These are phyloP conservation scores for Ogataea dorogensis DNA, from an alignment of 805 yeast species.

Conservation along the genomic window DNA sequence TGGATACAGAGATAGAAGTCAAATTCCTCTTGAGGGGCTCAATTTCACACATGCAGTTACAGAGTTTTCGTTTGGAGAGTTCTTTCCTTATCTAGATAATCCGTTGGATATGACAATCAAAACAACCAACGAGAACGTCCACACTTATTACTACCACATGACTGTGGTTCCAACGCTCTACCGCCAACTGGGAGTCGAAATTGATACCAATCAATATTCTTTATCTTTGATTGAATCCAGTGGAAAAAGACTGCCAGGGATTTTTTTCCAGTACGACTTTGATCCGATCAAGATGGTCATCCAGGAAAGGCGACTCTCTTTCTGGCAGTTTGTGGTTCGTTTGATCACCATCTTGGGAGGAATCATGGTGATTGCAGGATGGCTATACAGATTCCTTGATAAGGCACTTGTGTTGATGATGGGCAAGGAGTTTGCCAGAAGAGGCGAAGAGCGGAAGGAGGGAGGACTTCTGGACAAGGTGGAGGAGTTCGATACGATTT, in stretches of 20 bases:
- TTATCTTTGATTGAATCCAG: slow-evolving; percentile 43
- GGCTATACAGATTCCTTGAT: slow-evolving; percentile 60
- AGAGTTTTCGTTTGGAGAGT: slow-evolving; percentile 89
- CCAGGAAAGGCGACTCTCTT: slow-evolving; percentile 70
- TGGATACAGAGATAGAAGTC: slow-evolving; percentile 54
- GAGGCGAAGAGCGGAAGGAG: slow-evolving; percentile 46
- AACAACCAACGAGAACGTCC: slow-evolving; percentile 46
- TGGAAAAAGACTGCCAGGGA: slow-evolving; percentile 59
- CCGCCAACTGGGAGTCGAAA: slow-evolving; percentile 62
- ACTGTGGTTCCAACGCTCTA: slow-evolving; percentile 84
- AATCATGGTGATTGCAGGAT: slow-evolving; percentile 63
- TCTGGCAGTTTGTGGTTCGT: slow-evolving; percentile 72
- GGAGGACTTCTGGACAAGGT: slow-evolving; percentile 32
- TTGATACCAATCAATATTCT: slow-evolving; percentile 87
- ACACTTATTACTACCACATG: slow-evolving; percentile 61
- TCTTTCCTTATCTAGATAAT: slow-evolving; percentile 80
- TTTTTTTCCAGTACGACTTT: slow-evolving; percentile 79
- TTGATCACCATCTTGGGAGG: slow-evolving; percentile 85
- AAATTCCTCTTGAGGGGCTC: slow-evolving; percentile 47
- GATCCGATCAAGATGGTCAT: slow-evolving; percentile 78
- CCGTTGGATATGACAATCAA: slow-evolving; percentile 82
- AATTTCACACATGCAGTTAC: slow-evolving; percentile 83
- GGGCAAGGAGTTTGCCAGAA: slow-evolving; percentile 55
- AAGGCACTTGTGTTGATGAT: slow-evolving; percentile 46
- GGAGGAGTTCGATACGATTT: slow-evolving; percentile 29